Conservation (phyloP, 2,329 filamentous ascomycete genomes). For the Fusarium incarnatum region DNA sequence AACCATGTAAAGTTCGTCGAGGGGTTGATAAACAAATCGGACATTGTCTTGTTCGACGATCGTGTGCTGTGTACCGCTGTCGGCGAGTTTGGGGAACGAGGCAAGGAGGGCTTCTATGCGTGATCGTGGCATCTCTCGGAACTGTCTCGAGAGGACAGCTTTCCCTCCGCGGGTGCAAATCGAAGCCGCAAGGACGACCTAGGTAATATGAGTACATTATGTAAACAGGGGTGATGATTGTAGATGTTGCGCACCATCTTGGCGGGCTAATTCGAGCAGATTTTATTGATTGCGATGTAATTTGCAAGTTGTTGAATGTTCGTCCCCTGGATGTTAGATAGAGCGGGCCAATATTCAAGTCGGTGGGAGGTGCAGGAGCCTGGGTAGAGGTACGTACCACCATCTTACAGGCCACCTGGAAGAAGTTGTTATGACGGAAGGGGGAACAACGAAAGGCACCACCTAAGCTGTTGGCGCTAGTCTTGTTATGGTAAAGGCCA, state of each 20-base stretch:
- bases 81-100: conserved; percentile 96
- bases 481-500: conserved; percentile 28
- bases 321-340: conserved; percentile 46
- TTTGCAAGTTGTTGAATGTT: conserved; percentile 39
- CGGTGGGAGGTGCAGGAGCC: conserved; percentile 41
- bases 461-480: conserved; percentile 28
- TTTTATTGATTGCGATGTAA: conserved; percentile 38
- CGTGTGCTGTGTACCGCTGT: conserved; percentile 95
- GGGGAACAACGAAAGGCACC: background rate
- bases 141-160: conserved; percentile 96
- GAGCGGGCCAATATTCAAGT: conserved; percentile 49
- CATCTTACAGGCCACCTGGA: conserved; percentile 40
- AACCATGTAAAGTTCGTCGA: conserved; percentile 99
- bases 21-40: conserved; percentile 97
- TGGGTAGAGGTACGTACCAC: conserved; percentile 38
- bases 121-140: conserved; percentile 96
- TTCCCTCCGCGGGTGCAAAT: conserved; percentile 99
- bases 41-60: conserved; percentile 99
- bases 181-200: conserved; percentile 98
- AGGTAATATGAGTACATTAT: conserved; percentile 42
- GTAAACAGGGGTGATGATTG: background rate
- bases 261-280: conserved; percentile 41
- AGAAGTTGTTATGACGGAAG: conserved; percentile 26
- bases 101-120: conserved; percentile 96
- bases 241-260: conserved; percentile 54